Evolutionary conservation across 495 filamentous ascomycete species (phyloP), one percentile per base, ranked within the genome.

Genomic region (Pyrenula aspistea): DNA sequence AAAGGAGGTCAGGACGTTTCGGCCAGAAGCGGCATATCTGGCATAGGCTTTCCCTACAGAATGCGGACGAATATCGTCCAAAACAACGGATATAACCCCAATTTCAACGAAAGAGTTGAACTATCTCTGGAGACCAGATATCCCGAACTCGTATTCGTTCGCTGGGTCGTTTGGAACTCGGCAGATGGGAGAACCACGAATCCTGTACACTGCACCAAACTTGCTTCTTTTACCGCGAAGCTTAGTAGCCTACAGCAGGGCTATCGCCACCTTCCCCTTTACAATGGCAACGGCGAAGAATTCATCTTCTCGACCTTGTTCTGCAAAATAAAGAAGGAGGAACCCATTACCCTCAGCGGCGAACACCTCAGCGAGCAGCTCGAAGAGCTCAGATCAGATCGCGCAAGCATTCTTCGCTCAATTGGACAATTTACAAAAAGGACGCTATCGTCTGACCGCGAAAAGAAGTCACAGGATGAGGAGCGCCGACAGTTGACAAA

Each of bases 191-290:
- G 78, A 59, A 77, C 67, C 51, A 77, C 78, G 24, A 81, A 81
- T 55, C 83, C 74, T 65, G 85, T 85, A 61, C 76, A 79, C 61
- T 73, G 73, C 55, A 71, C 76, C n/a, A 81, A 84, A 15, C 68
- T 96, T 49, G 93, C 90, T 2, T 91, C 83, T 4, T 97, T 89
- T 68, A 96, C 89, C 1, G 93, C 88, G 48, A 97, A 96, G 71
- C 82, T 98, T 49, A 85, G 74, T 72, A 90, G 83, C 59, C 77
- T 98, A 23, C 89, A 91, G 62, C 84, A 95, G 68, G 93, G 93
- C n/a, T 98, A 94, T 63, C 92, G 92, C 53, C 94, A 95, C 61
- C 77, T 98, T 47, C 93, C 92, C n/a, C 77, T 98, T n/a, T 85
- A 84, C 63, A 88, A 96, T 68, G 76, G 79, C 50, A 86, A 88